phyloP scores from a whole-genome alignment of 2,329 filamentous ascomycete species.

The Colletotrichum neosansevieriae region DNA sequence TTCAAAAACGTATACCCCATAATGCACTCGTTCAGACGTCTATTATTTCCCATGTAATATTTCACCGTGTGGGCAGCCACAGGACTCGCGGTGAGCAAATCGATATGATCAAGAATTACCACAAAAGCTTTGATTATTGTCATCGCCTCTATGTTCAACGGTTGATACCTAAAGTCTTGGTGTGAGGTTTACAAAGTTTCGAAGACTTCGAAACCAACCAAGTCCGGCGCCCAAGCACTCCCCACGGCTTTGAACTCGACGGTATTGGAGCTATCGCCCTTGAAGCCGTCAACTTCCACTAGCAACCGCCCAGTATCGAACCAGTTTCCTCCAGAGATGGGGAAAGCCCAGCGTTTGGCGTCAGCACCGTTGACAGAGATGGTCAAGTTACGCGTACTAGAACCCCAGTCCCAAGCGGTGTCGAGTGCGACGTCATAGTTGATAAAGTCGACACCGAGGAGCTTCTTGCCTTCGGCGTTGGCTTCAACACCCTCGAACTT shows the following conservation, averaged over 20 bases:
- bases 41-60: slow-evolving; percentile 2
- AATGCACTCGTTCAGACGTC: neutral
- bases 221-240: slow-evolving; percentile 52
- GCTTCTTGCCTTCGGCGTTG: slow-evolving; percentile 49
- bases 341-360: slow-evolving; percentile 61
- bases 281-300: slow-evolving; percentile 60
- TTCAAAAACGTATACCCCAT: slow-evolving; percentile 32
- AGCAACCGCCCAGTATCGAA: slow-evolving; percentile 59
- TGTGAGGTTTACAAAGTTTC: neutral
- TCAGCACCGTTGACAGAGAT: slow-evolving; percentile 58
- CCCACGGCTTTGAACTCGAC: slow-evolving; percentile 48
- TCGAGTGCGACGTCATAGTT: slow-evolving; percentile 62
- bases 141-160: too few relatives aligned
- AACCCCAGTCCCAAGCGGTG: slow-evolving; percentile 49
- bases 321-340: slow-evolving; percentile 64
- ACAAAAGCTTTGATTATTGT: neutral
- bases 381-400: slow-evolving; percentile 64
- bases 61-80: neutral
- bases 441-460: slow-evolving; percentile 62
- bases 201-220: slow-evolving; percentile 55
- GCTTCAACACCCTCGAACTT: slow-evolving; percentile 50
- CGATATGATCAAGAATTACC: neutral
- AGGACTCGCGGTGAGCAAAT: neutral
- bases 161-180: neutral
- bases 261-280: slow-evolving; percentile 52